Base-by-base conservation (phyloP, 78 protist species). In the Dictyostelium brefeldianum region DNA sequence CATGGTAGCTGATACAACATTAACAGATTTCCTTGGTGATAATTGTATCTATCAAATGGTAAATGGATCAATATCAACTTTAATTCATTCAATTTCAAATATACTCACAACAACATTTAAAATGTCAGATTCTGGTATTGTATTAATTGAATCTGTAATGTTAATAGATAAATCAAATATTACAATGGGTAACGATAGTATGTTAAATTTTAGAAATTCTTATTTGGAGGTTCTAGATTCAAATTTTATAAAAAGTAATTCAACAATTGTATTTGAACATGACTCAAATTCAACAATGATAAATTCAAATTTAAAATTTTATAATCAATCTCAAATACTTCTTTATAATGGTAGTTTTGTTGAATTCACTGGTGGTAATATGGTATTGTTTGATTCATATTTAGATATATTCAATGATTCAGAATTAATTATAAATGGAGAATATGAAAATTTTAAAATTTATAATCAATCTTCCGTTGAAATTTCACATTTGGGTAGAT, bases 321-420 rank as follows among this genome's bases (percentile, higher is more conserved):
- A 67, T 67, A 67, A 67, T 31, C 27, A 31, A 31, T 67, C 75
- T 15, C 36, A 36, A 5, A 67, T 67, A 5, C 11, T 67, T 1
- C 29, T 67, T 31, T 67, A 67, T 29, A 67, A 67, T 31, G 75
- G 48, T 31, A 67, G 75, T 67, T 31, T 15, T 31, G 41, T 67
- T 15, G 75, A 67, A 31, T 31, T 67, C 1, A 31, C 3, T 15
- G 18, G 11, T 5, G 75, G 75, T 31, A 36, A 25, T 29, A 67
- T 67, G 75, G 8, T 31, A 67, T 17, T 67, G 15, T 67, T 67
- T 67, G 75, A 67, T 31, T 67, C 75, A 5, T 67, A 67, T 67
- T 67, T 67, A 31, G 48, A 67, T 67, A 67, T 67, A 29, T 67
- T 15, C 0, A 67, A 67, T 67, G 75, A 43, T 15, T 67, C 75